Evolutionary conservation across 1,284 basidiomycete genomes (phyloP), one percentile per base, ranked within the genome.

Genomic region (Anthracocystis setariae): DNA sequence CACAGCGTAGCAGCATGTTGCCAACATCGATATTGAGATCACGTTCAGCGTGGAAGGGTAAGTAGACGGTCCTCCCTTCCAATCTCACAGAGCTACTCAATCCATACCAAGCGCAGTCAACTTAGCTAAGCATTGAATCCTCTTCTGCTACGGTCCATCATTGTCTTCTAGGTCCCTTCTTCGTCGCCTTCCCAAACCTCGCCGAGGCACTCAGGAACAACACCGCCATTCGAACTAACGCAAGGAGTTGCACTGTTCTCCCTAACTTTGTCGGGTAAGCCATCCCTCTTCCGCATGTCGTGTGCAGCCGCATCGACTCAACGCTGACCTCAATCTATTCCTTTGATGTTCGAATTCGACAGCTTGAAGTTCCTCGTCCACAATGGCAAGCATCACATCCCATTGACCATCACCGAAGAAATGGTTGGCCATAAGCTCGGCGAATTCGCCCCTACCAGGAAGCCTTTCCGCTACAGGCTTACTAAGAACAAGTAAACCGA

Each of bases 341-440:
- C 18, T 27, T 17, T 32, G 25, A 8, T 47, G 35, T 3, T 8
- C 24, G 25, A 15, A 4, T 33, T 17, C 15, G 25, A 32, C 70
- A 80, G 80, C 5, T 86, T 94, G 44, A 89, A 90, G 56, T 96
- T 96, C 83, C 85, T 92, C 82, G 92, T 98, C 0, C 93, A 98
- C 85, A 98, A 97, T 77, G 95, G 95, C 44, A 93, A 91, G 84
- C 89, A 92, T 74, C 96, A 94, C 82, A 74, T 90, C 13, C 93
- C 94, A 0, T 90, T 98, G 33, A 85, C 87, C 33, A 87, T 98
- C 60, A 93, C 92, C 13, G 93, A 95, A 83, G 94, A 98, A 83
- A 98, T 98, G 94, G 93, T 98, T 2, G 95, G 95, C 0, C 94
- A 98, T 84, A 98, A 98, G 84, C 85, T 98, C 55, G 95, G 95